Base-by-base conservation (phyloP, 805 yeast species). In the Zygosaccharomyces siamensis region DNA sequence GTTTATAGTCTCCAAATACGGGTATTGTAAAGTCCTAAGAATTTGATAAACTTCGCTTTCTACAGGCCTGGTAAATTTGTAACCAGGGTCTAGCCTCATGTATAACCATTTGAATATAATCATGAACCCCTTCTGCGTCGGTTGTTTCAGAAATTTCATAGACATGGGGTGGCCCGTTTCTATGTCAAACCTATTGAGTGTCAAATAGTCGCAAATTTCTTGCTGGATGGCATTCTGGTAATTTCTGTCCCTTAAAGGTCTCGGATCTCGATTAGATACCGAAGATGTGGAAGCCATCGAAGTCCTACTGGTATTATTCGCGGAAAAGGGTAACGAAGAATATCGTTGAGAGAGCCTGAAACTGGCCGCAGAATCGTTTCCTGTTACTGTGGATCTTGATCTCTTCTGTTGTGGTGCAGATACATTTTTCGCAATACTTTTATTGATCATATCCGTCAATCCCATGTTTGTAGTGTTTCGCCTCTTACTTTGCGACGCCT, bases 91-190 rank as follows among this genome's bases (percentile, higher is more conserved):
- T 36, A 88, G 72, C 55, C 81, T 77, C 52, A 74, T 76, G 68
- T 86, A 89, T 21, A 90, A 67, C 77, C 89, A 90, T 63, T 84
- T 86, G 68, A 89, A 89, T 10, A 89, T 80, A 39, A 77, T 62
- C 6, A 80, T 81, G 64, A 89, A 89, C 56, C 87, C 96, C 60
- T 85, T 86, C 61, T 89, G 97, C 0, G 96, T 89, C 14, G 97
- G 97, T 54, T 75, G 80, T 55, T 72, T 76, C 49, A 89, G 70
- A 2, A 88, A 79, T 61, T 80, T 82, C 7, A 75, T 71, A 2
- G 86, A 75, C 18, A 89, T 66, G 3, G 87, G 78, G 54, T 84
- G 87, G 56, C 81, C 83, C 73, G 81, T 83, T 50, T 85, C 92
- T 31, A 79, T 69, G 60, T 86, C 95, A 65, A 86, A 89, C 61